Base-by-base conservation (phyloP, 352 stramenopile species). In the Pythium guiyangense region DNA sequence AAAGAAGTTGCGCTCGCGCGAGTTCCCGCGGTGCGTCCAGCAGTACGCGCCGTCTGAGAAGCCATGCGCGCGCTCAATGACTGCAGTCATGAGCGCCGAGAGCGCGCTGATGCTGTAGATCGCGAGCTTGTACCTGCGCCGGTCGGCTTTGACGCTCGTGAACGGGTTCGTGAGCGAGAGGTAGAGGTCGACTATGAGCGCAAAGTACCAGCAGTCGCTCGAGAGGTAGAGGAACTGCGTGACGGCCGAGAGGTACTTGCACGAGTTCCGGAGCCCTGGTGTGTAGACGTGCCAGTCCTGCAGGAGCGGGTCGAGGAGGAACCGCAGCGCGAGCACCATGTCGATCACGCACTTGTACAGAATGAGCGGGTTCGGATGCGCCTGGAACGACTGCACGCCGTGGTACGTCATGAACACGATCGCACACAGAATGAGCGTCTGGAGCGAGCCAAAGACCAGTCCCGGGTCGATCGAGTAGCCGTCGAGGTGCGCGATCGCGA, bases 381-480 rank as follows among this genome's bases (percentile, higher is more conserved):
- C 67, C 49, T 90, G 82, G 68, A 83, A 93, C 22, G 71, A 64
- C 57, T 94, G 80, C 18, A 92, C 77, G 46, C 79, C 79, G 54
- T 89, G 71, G 59, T 88, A 94, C 50, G 83, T 89, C 51, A 92
- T 63, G 37, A 92, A 82, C 54, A 94, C 82, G 61, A 88, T 72
- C 2, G 65, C 60, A 39, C 81, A 87, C 9, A 89, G 64, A 3
- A 88, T 59, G n/a, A 93, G 64, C 4, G 84, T 93, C 44, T 88
- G 64, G 4, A 93, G 54, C 18, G 84, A 89, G 35, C 84, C 84
- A 53, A 91, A 86, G 2, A 93, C 79, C 18, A 91, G 69, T 0
- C 84, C 84, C 2, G 77, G 66, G 55, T 93, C 73, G 35, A 88
- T 85, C 34, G 56, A 62, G 62, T 91, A 99, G 79, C 96, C 98